These are phyloP conservation scores for Leccinum arenicola DNA, from an alignment of 768 basidiomycete genomes.

Conservation along the genomic window DNA sequence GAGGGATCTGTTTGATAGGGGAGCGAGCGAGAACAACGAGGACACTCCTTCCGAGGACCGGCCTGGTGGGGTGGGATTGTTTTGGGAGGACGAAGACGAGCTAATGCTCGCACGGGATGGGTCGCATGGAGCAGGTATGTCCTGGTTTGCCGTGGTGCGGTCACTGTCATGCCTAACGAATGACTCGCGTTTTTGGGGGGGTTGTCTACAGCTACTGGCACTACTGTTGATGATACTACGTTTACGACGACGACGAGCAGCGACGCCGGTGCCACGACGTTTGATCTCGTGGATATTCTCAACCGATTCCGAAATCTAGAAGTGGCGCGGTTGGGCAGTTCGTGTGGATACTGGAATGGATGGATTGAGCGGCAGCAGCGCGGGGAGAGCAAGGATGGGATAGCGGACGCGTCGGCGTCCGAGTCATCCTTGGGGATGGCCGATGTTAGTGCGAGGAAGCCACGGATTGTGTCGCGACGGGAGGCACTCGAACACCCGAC, in stretches of 20 bases:
- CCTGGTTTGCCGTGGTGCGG: too few species aligned
- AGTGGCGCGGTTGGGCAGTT: conserved; percentile 39
- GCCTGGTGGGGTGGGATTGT: conserved; percentile 16
- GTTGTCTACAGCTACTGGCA: not conserved
- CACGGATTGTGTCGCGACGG: conserved; percentile 13
- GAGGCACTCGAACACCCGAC: conserved; percentile 12
- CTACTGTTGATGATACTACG: not conserved
- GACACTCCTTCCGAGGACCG: not conserved
- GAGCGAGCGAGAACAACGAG: not conserved
- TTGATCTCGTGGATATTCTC: conserved; percentile 24
- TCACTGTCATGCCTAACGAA: too few species aligned
- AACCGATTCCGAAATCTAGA: conserved; percentile 33
- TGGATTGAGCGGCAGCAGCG: conserved; percentile 15
- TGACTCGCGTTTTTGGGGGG: not conserved
- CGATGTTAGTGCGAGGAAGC: conserved; percentile 3
- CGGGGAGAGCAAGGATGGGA: not conserved
- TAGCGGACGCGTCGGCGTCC: not conserved
- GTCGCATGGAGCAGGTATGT: conserved; percentile 5
- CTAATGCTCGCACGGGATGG: conserved; percentile 1
- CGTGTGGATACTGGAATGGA: conserved; percentile 40
- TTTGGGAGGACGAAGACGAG: conserved; percentile 30
- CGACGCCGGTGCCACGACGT: not conserved
- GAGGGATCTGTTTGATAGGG: conserved; percentile 33
- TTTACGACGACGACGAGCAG: not conserved
- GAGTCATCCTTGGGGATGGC: not conserved